Conservation (phyloP, 192 early-diverging fungal species). For the Linnemannia exigua region DNA sequence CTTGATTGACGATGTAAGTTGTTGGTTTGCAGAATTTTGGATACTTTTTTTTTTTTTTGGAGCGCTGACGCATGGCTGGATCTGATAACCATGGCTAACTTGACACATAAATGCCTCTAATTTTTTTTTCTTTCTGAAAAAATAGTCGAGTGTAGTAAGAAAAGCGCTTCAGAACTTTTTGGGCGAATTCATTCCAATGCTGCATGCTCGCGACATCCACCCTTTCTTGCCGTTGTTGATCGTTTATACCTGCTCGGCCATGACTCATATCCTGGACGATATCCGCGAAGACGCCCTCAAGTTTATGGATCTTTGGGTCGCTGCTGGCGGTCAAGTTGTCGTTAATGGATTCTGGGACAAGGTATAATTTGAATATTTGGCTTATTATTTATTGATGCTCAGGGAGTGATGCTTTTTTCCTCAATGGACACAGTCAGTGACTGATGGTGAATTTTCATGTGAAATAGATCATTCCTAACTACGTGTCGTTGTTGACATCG, state of each 20-base stretch:
- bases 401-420: too few species aligned
- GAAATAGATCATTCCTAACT: conserved; percentile 73
- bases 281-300: conserved; percentile 85
- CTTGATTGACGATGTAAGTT: conserved; percentile 67
- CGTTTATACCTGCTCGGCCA: conserved; percentile 86
- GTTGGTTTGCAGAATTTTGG: neutral
- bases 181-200: conserved; percentile 50
- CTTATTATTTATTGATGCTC: conserved; percentile 1
- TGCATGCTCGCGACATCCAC: conserved; percentile 70
- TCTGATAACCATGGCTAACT: neutral
- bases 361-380: conserved; percentile 50
- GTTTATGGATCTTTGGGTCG: conserved; percentile 82
- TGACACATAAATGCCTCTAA: neutral
- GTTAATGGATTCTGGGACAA: conserved; percentile 76
- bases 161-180: conserved; percentile 64
- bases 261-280: conserved; percentile 92
- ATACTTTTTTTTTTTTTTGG: neutral
- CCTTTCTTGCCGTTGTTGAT: conserved; percentile 86
- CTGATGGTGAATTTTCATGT: neutral
- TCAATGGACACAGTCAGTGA: neutral
- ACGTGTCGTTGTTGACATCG: conserved; percentile 67
- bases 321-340: conserved; percentile 72
- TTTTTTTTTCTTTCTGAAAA: neutral
- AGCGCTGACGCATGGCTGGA: neutral
- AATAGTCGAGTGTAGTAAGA: conserved; percentile 57